These are phyloP conservation scores for Trametes polyzona DNA, from an alignment of 1,284 basidiomycete genomes.

Conservation along the genomic window DNA sequence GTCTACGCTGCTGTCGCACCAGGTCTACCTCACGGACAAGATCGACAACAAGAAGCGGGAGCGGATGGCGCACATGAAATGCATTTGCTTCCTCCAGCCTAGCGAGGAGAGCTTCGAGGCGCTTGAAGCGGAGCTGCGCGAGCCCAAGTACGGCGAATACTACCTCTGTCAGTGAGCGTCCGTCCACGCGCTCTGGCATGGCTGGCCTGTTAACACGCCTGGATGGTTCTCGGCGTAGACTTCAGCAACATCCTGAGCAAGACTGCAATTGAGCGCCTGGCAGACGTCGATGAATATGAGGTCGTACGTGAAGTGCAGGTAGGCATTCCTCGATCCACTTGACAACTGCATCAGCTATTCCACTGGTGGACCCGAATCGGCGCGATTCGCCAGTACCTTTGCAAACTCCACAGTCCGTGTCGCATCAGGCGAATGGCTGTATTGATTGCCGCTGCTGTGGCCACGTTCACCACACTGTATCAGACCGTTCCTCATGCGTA, in stretches of 20 bases:
- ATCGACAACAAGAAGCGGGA: conserved; percentile 92
- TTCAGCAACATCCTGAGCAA: conserved; percentile 96
- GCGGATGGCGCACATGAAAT: conserved; percentile 94
- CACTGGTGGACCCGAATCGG: too few species aligned
- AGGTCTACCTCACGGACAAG: conserved; percentile 97
- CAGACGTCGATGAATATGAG: conserved; percentile 95
- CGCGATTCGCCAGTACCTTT: too few species aligned
- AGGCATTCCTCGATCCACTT: conserved; percentile 29
- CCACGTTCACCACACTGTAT: background rate
- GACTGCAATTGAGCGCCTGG: conserved; percentile 89
- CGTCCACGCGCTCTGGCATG: conserved; percentile 20
- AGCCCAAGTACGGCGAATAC: conserved; percentile 96
- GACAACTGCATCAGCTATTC: background rate
- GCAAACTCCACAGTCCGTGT: too few species aligned
- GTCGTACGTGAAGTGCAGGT: conserved; percentile 97
- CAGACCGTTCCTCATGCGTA: conserved; percentile 25
- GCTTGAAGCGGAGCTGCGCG: conserved; percentile 82
- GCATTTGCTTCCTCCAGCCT: conserved; percentile 90
- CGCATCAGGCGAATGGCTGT: too few species aligned
- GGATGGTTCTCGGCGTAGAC: conserved; percentile 56
- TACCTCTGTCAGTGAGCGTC: conserved; percentile 93
- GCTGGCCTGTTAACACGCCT: conserved; percentile 5
- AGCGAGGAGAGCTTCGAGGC: conserved; percentile 82
- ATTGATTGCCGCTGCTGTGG: background rate
- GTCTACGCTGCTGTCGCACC: conserved; percentile 91